Conservation (phyloP, 768 basidiomycete species). For the Phaeotremella skinneri region DNA sequence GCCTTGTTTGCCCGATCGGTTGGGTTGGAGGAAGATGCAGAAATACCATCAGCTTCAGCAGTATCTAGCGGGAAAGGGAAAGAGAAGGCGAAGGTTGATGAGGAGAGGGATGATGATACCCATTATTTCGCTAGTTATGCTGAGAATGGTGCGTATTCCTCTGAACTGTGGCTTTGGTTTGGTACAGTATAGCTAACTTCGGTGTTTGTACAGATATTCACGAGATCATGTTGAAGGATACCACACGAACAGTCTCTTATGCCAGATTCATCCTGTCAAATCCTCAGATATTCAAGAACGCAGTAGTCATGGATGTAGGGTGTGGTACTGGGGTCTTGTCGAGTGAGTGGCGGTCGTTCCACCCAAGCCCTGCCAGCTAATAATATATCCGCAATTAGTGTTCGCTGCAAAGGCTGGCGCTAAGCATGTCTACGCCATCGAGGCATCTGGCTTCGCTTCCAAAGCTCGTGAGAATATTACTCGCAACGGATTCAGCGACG, state of each 20-base stretch:
- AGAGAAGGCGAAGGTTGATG: conserved; percentile 24
- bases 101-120: conserved; percentile 76
- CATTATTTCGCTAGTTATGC: conserved; percentile 92
- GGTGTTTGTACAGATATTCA: conserved; percentile 70
- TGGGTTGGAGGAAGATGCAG: conserved; percentile 15
- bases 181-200: background rate
- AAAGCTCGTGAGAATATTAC: conserved; percentile 76
- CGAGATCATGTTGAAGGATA: conserved; percentile 93
- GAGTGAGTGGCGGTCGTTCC: conserved; percentile 31
- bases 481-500: conserved; percentile 65
- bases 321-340: conserved; percentile 88
- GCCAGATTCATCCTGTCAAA: conserved; percentile 84
- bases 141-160: conserved; percentile 65
- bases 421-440: conserved; percentile 83
- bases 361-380: background rate
- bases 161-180: background rate
- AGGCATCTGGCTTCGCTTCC: conserved; percentile 78
- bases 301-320: conserved; percentile 88
- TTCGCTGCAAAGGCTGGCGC: conserved; percentile 88
- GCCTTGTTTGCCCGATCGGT: conserved; percentile 3
- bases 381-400: conserved; percentile 52
- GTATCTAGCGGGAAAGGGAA: conserved; percentile 31
- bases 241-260: conserved; percentile 88
- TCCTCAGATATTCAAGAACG: conserved; percentile 74
- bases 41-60: background rate